These are phyloP conservation scores for Fusarium armeniacum DNA, from an alignment of 2,329 filamentous ascomycete species.

Conservation along the genomic window DNA sequence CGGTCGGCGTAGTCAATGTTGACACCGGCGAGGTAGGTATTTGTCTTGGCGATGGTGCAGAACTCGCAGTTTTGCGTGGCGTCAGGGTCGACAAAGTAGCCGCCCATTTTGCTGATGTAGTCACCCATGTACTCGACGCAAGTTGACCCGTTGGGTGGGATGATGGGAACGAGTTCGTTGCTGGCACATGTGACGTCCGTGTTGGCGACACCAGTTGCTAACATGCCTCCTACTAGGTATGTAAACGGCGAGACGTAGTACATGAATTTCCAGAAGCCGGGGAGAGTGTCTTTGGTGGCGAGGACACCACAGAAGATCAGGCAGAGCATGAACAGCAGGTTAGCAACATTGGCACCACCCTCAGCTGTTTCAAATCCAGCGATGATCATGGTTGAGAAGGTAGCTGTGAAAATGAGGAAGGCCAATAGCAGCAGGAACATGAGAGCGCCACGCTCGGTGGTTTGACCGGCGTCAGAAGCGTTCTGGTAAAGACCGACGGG, in stretches of 20 bases:
- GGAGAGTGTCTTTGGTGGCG: constrained; percentile 62
- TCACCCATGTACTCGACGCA: constrained; percentile 71
- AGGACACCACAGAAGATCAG: constrained; percentile 58
- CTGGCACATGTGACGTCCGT: constrained; percentile 73
- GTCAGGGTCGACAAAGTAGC: constrained; percentile 65
- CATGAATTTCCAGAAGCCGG: constrained; percentile 61
- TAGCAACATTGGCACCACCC: constrained; percentile 75
- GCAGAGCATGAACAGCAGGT: constrained; percentile 73
- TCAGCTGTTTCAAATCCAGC: constrained; percentile 75
- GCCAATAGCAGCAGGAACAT: constrained; percentile 82
- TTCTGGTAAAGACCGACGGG: constrained; percentile 83
- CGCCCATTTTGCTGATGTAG: constrained; percentile 65
- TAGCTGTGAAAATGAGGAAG: constrained; percentile 85
- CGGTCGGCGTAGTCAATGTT: constrained; percentile 69
- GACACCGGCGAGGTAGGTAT: constrained; percentile 64
- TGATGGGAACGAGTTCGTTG: constrained; percentile 78
- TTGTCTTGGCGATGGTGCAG: constrained; percentile 67
- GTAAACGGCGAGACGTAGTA: constrained; percentile 87
- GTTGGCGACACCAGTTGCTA: constrained; percentile 78
- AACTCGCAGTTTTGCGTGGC: constrained; percentile 69
- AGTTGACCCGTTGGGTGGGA: constrained; percentile 68
- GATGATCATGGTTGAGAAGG: constrained; percentile 84
- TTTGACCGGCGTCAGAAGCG: constrained; percentile 71
- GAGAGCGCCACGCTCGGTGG: constrained; percentile 78
- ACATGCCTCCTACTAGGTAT: constrained; percentile 81